Evolutionary conservation across 768 basidiomycete genomes (phyloP), one percentile per base, ranked within the genome.

Genomic region (Russula lepida): DNA sequence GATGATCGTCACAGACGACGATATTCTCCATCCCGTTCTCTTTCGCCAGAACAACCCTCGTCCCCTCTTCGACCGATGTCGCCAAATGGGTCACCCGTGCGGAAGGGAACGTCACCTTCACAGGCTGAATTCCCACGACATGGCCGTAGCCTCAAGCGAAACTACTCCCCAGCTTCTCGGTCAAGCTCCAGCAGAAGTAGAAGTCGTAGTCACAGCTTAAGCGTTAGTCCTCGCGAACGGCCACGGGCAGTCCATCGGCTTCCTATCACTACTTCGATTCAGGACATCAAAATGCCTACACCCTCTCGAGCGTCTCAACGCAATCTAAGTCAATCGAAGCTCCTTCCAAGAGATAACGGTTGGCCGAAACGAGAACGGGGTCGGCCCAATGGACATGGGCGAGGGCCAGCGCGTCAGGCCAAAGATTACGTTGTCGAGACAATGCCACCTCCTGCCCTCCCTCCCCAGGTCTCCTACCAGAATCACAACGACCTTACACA

Each of bases 171-270:
- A 1, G 86, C 83, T 7, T 79, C 82, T 6, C 68, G 70, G 32
- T 85, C 84, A 6, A 83, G 81, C 56, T 74, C 75, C 28, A 84
- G 81, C 63, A 77, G 77, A 51, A 81, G 79, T 59, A 77, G 83
- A 62, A 86, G 84, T 67, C 70, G 70, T 19, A 74, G 73, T 51
- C 69, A 71, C 23, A 74, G 70, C 32, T 67, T 66, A 33, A 71
- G 69, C 46, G 28, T 46, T 60, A 88, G 85, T 67, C 84, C 82
- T 19, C 72, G 71, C 33, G 75, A 78, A 27, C 78, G 77, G 35
- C 74, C 79, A 39, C 80, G 78, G 58, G 73, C 84, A 12, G 77
- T 86, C 43, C 86, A 89, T 69, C 81, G 86, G 41, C 75, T 89
- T 23, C 87, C 89, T 37, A 61, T 75, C 17, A 71, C 78, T 15